A percentile compares a stretch with the other conserved stretches of the same genome.
These are phyloP conservation scores for Coemansia pectinata DNA, from an alignment of 192 early-diverging fungal genomes.

Conservation along the genomic window DNA sequence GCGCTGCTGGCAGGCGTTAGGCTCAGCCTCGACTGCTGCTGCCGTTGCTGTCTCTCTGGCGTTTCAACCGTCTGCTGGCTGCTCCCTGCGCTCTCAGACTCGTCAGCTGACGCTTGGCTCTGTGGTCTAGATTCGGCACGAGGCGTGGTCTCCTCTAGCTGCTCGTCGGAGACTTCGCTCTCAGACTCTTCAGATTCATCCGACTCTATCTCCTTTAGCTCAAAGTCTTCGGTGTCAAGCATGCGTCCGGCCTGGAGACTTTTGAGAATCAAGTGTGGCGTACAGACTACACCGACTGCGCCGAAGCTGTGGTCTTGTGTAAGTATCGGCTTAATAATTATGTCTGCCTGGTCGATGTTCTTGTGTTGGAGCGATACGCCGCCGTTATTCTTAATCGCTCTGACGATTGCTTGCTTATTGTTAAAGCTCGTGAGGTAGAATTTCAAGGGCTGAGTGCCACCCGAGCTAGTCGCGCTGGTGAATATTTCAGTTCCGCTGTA, in stretches of 20 bases:
- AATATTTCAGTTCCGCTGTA: background rate
- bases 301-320: background rate
- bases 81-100: background rate
- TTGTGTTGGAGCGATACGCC: background rate
- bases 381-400: background rate
- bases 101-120: background rate
- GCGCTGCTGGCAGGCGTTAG: background rate
- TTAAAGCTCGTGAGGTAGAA: conserved; percentile 11
- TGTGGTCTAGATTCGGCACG: background rate
- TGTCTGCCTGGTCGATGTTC: conserved; percentile 9
- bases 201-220: background rate
- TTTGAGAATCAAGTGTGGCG: conserved; percentile 18
- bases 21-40: background rate
- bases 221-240: conserved; percentile 7
- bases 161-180: background rate
- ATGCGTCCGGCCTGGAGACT: conserved; percentile 18
- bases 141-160: background rate
- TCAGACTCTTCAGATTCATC: conserved; percentile 6
- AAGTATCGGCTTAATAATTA: conserved; percentile 13
- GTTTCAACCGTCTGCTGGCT: background rate
- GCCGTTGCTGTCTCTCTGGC: background rate
- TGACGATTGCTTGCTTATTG: background rate
- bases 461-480: background rate
- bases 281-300: conserved; percentile 1
- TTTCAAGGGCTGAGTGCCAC: background rate